A percentile compares a stretch with the other conserved stretches of the same genome.
Evolutionary conservation across 2,329 filamentous ascomycete species (phyloP).

Genomic region (Huntiella abstrusa): DNA sequence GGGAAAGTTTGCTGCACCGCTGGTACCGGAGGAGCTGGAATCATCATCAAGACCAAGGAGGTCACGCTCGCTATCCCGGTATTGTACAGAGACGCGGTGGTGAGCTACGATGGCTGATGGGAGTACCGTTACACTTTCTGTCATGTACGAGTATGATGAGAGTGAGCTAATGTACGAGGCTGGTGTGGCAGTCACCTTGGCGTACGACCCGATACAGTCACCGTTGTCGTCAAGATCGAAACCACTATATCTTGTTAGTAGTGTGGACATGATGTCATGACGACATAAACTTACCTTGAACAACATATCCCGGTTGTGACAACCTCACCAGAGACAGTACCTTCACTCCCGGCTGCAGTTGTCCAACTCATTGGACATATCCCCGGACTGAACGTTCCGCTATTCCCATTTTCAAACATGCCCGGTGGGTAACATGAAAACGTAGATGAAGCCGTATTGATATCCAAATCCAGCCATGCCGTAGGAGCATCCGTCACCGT

Average conservation of each 20-base stretch:
- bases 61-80: slow-evolving; percentile 20
- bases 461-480: slow-evolving; percentile 22
- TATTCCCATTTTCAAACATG: slow-evolving; percentile 21
- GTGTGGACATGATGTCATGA: not conserved
- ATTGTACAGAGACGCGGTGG: slow-evolving; percentile 21
- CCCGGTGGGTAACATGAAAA: slow-evolving; percentile 23
- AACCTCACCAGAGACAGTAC: slow-evolving; percentile 14
- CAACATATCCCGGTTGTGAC: slow-evolving; percentile 24
- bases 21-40: not conserved
- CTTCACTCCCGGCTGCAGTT: slow-evolving; percentile 19
- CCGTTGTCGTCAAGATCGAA: slow-evolving; percentile 18
- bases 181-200: slow-evolving; percentile 20
- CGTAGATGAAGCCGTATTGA: slow-evolving; percentile 19
- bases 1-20: slow-evolving; percentile 4
- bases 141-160: slow-evolving; percentile 15
- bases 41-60: slow-evolving; percentile 18
- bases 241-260: slow-evolving; percentile 15
- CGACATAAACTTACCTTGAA: slow-evolving; percentile 20
- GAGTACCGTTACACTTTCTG: slow-evolving; percentile 17
- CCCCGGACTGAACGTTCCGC: slow-evolving; percentile 23
- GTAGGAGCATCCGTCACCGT: slow-evolving; percentile 9
- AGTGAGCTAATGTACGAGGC: slow-evolving; percentile 19
- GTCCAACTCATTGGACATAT: slow-evolving; percentile 24
- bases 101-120: slow-evolving; percentile 21
- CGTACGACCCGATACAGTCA: slow-evolving; percentile 19